Conservation (phyloP, 768 basidiomycete species). For the Thelephora ganbajun region DNA sequence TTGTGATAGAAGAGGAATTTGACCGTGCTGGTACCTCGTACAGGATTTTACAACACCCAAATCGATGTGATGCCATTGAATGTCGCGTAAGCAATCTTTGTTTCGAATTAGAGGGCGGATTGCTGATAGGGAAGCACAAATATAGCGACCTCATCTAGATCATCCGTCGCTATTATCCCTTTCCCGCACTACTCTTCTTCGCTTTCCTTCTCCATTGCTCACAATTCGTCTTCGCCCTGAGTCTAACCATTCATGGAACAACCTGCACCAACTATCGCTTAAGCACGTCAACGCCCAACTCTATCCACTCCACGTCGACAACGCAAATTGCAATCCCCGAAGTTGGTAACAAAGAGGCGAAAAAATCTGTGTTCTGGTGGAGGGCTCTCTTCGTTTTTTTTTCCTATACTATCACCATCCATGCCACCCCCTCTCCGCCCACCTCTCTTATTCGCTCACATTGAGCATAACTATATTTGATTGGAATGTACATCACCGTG, state of each 20-base stretch:
- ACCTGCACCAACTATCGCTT: conserved; percentile 6
- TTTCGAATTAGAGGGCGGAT: not conserved
- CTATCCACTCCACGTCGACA: conserved; percentile 2
- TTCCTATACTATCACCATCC: too few relatives aligned
- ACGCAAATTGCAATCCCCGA: conserved; percentile 4
- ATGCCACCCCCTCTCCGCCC: too few relatives aligned
- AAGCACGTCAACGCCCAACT: conserved; percentile 3
- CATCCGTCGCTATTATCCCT: conserved; percentile 10
- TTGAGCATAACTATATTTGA: too few relatives aligned
- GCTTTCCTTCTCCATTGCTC: conserved; percentile 8
- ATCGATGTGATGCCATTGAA: conserved; percentile 98
- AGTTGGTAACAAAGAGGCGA: conserved; percentile 2
- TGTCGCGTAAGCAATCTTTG: conserved; percentile 41
- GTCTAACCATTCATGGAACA: conserved; percentile 3
- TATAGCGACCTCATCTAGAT: conserved; percentile 70
- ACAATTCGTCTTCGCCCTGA: conserved; percentile 8
- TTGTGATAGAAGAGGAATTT: conserved; percentile 9
- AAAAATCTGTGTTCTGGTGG: conserved; percentile 5
- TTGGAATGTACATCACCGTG: too few relatives aligned
- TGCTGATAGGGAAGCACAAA: not conserved
- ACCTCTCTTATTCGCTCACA: too few relatives aligned
- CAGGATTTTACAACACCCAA: conserved; percentile 86
- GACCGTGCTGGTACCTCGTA: conserved; percentile 13
- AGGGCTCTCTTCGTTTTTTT: too few relatives aligned
- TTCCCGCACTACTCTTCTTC: conserved; percentile 10